phyloP scores from a whole-genome alignment of 306 rosid species.

The Gleditsia sinensis region DNA sequence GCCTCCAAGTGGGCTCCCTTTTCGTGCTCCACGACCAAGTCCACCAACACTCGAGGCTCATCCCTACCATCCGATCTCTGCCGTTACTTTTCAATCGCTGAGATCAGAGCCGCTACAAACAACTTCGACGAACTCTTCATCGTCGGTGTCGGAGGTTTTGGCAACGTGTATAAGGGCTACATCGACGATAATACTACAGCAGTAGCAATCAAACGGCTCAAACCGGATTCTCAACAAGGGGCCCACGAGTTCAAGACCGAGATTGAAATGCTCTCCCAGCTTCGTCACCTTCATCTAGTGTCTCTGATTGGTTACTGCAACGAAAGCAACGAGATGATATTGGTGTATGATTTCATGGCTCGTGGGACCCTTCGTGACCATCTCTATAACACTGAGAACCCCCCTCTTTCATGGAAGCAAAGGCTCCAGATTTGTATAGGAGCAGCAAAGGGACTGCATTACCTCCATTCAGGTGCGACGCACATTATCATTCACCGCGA shows the following conservation, averaged over 20 bases:
- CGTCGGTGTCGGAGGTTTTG: conserved; percentile 40
- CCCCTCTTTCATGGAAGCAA: conserved; percentile 35
- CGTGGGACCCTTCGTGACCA: conserved; percentile 27
- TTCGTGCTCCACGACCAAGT: neutral
- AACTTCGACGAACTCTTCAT: conserved; percentile 32
- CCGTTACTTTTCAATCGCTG: conserved; percentile 29
- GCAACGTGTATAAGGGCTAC: conserved; percentile 37
- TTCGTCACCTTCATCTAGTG: conserved; percentile 44
- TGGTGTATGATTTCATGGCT: conserved; percentile 47
- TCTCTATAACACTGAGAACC: conserved; percentile 8
- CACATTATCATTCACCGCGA: conserved; percentile 54
- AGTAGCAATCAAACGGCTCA: conserved; percentile 34
- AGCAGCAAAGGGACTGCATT: conserved; percentile 35
- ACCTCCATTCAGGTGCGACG: conserved; percentile 40
- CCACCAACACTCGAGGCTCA: neutral
- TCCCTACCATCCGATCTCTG: conserved; percentile 29
- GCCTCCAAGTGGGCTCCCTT: neutral
- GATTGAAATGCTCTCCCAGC: conserved; percentile 53
- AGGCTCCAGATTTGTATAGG: conserved; percentile 39
- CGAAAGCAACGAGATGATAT: conserved; percentile 44
- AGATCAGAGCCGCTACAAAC: conserved; percentile 33
- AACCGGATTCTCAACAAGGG: conserved; percentile 43
- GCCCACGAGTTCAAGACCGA: conserved; percentile 45
- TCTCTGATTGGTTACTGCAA: conserved; percentile 47
- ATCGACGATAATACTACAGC: neutral